Base-by-base conservation (phyloP, 2,329 filamentous ascomycete genomes). In the Cladosporium cucumerinum region DNA sequence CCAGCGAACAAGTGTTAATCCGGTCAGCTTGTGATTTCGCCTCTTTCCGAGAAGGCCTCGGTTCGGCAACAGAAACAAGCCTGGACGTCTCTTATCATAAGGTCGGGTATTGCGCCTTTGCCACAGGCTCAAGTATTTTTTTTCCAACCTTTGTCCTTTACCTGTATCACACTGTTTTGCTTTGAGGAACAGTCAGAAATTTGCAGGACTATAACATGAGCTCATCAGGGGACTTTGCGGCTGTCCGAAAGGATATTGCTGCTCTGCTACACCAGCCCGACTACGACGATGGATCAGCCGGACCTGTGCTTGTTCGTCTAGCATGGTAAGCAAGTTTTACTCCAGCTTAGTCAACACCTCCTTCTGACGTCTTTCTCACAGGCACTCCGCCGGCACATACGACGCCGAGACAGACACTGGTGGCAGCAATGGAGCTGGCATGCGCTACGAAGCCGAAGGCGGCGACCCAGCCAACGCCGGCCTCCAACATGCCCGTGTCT, bases 401-500 rank as follows among this genome's bases (percentile, higher is more conserved):
- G 84, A 86, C 71, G 76, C 77, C 32, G 79, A 80, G 63, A 84
- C 84, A 63, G 83, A 86, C 71, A 89, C 86, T 0, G 87, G 87
- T 39, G 86, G 86, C 43, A 85, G 82, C 28, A 89, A 89, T 72
- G 87, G 87, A 66, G 86, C 87, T 0, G 86, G 86, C 21, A 89
- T 89, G 86, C 81, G 86, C 36, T 89, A 87, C 72, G 86, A 88
- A 77, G 77, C 80, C 26, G 86, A 88, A 77, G 86, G 85, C 65
- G 86, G 85, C 66, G 86, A 89, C 72, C 86, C 86, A 5, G 85
- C 86, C 64, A 89, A 89, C 75, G 86, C 86, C 4, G 87, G 87
- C 21, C 82, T 89, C 11, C 84, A 88, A 70, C 82, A 88, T 73
- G 86, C 85, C 25, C 85, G 86, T 18, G 82, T 85, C 30, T 88